These are phyloP conservation scores for Maudiozyma saulgeensis DNA, from an alignment of 805 yeast genomes.

Conservation along the genomic window DNA sequence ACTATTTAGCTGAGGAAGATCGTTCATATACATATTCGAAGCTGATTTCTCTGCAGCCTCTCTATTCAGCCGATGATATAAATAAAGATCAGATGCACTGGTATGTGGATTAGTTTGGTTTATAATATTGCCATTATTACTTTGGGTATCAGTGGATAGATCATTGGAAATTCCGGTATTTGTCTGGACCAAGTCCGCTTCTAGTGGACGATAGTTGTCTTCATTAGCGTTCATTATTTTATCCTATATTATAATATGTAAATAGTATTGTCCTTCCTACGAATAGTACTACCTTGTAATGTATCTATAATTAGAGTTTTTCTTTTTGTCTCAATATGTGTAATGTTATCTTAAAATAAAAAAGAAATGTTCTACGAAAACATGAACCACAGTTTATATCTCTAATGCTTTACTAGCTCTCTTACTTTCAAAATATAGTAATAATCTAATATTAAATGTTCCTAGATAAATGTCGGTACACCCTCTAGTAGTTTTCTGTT, in stretches of 20 bases:
- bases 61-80: slow-evolving; percentile 4
- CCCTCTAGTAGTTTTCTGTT: too few relatives aligned
- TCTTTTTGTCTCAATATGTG: background rate
- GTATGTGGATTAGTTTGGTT: background rate
- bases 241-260: background rate
- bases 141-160: background rate
- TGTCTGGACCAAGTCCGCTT: slow-evolving; percentile 6
- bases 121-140: background rate
- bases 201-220: slow-evolving; percentile 13
- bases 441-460: too few relatives aligned
- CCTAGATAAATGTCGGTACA: too few relatives aligned
- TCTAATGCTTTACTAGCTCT: too few relatives aligned
- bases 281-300: too few relatives aligned
- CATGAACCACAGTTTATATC: background rate
- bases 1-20: background rate
- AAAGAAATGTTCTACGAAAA: too few relatives aligned
- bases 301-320: too few relatives aligned
- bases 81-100: slow-evolving; percentile 3
- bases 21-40: background rate
- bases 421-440: too few relatives aligned
- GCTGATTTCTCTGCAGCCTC: background rate
- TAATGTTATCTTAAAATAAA: background rate
- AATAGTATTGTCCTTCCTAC: too few relatives aligned
- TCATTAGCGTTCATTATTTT: slow-evolving; percentile 4
- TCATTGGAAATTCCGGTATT: background rate